A percentile compares a stretch with the other conserved stretches of the same genome.
These are phyloP conservation scores for Ophiosphaerella herpotricha DNA, from an alignment of 2,329 filamentous ascomycete genomes.

Conservation along the genomic window DNA sequence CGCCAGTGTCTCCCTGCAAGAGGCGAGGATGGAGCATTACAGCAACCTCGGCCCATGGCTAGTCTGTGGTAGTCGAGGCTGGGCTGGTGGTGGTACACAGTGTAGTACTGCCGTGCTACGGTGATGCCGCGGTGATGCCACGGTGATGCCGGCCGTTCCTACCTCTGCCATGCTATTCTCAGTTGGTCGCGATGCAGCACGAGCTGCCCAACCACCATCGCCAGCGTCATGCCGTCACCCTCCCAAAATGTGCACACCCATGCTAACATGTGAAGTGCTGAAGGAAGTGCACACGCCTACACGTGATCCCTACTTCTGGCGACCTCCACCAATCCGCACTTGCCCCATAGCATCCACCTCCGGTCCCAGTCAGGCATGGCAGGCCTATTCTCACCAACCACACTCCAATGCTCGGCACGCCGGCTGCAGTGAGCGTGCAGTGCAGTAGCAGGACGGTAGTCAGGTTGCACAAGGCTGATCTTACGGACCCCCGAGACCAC, in stretches of 20 bases:
- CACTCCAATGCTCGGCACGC: constrained; percentile 10
- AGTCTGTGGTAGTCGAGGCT: background rate
- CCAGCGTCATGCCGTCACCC: constrained; percentile 8
- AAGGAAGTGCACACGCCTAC: constrained; percentile 11
- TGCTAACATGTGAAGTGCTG: constrained; percentile 17
- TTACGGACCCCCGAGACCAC: constrained; percentile 22
- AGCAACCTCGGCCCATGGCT: background rate
- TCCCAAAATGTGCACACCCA: constrained; percentile 10
- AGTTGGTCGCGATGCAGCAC: too few species aligned
- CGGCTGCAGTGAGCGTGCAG: background rate
- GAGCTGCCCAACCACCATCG: too few species aligned
- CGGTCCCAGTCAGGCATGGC: constrained; percentile 19
- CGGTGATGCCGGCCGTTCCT: constrained; percentile 3
- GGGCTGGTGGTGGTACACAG: too few species aligned
- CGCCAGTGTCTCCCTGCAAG: background rate
- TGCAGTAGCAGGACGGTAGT: background rate
- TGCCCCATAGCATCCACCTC: constrained; percentile 16
- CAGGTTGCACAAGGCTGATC: constrained; percentile 24
- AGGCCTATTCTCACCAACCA: constrained; percentile 4
- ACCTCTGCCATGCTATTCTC: constrained; percentile 7
- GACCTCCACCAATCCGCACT: constrained; percentile 13
- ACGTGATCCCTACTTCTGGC: constrained; percentile 17
- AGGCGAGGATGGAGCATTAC: constrained; percentile 1
- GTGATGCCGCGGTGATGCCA: background rate
- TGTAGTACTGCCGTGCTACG: too few species aligned